Percentiles rank a stretch among this genome's conserved stretches.
phyloP scores from a whole-genome alignment of 1,284 basidiomycete genomes.

The Heterobasidion irregulare region DNA sequence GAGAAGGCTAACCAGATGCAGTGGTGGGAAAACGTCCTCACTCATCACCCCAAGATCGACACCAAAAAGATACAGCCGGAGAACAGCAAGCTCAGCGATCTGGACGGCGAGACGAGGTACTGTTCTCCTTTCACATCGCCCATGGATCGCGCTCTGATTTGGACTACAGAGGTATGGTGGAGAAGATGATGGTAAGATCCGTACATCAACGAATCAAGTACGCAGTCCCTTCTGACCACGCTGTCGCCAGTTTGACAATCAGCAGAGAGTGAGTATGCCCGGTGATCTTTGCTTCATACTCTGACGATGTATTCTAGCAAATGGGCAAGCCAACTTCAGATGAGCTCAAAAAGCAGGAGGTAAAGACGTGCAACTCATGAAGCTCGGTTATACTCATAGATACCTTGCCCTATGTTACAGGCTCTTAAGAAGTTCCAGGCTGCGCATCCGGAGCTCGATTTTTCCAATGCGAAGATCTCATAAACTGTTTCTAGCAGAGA shows the following conservation, averaged over 20 bases:
- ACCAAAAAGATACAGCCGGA: conserved; percentile 94
- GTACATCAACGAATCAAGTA: conserved; percentile 6
- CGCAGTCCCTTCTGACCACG: neutral
- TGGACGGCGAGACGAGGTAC: conserved; percentile 88
- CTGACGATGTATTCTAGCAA: conserved; percentile 46
- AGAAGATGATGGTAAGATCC: conserved; percentile 97
- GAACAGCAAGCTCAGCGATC: conserved; percentile 93
- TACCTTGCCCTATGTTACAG: conserved; percentile 26
- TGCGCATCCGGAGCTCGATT: conserved; percentile 90
- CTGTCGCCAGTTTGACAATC: conserved; percentile 80
- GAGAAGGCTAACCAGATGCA: conserved; percentile 84
- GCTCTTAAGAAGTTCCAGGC: conserved; percentile 84
- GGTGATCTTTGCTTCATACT: neutral
- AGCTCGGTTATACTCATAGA: neutral
- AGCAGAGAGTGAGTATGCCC: conserved; percentile 68
- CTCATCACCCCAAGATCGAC: conserved; percentile 94
- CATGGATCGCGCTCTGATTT: conserved; percentile 1
- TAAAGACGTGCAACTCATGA: conserved; percentile 21
- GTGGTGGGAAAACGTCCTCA: conserved; percentile 98
- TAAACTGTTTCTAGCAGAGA: conserved; percentile 25
- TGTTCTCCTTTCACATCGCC: conserved; percentile 7
- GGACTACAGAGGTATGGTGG: conserved; percentile 83
- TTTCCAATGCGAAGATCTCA: conserved; percentile 84
- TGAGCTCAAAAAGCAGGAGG: conserved; percentile 85
- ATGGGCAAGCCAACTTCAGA: conserved; percentile 93